phyloP scores from a whole-genome alignment of 2,329 filamentous ascomycete species.

The Fusarium stilboides region DNA sequence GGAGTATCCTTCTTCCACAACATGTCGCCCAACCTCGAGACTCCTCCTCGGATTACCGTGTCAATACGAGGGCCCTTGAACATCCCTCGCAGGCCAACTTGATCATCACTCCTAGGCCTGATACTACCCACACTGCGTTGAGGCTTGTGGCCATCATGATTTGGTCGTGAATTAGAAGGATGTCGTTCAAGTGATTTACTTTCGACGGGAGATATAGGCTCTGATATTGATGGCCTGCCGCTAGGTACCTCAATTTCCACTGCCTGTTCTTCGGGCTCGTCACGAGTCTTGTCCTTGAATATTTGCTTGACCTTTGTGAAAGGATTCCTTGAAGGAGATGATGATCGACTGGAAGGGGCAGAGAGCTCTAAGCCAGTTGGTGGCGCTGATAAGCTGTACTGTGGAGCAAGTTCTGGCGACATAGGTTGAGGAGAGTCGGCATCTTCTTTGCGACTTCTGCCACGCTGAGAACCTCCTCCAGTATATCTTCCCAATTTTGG shows the following conservation, averaged over 20 bases:
- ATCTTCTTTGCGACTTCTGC: slow-evolving; percentile 60
- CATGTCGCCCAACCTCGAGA: slow-evolving; percentile 71
- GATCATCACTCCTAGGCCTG: slow-evolving; percentile 57
- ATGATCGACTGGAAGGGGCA: slow-evolving; percentile 72
- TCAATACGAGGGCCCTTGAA: slow-evolving; percentile 85
- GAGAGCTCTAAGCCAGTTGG: slow-evolving; percentile 75
- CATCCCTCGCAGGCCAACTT: slow-evolving; percentile 70
- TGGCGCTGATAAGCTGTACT: slow-evolving; percentile 68
- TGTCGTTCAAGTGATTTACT: slow-evolving; percentile 55
- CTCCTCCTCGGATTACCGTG: slow-evolving; percentile 74
- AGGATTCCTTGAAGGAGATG: slow-evolving; percentile 75
- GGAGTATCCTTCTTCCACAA: slow-evolving; percentile 68
- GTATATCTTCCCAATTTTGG: slow-evolving; percentile 59
- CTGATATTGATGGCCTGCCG: slow-evolving; percentile 48
- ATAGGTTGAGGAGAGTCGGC: slow-evolving; percentile 63
- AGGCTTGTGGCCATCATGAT: slow-evolving; percentile 65
- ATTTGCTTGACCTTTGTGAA: slow-evolving; percentile 70
- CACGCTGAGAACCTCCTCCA: slow-evolving; percentile 63
- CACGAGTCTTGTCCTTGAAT: slow-evolving; percentile 68
- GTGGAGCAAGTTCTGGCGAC: slow-evolving; percentile 67
- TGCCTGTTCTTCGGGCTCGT: slow-evolving; percentile 55
- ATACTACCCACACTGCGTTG: slow-evolving; percentile 66
- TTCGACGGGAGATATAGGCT: slow-evolving; percentile 45
- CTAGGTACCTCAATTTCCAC: slow-evolving; percentile 55
- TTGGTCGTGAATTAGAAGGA: slow-evolving; percentile 52